Percentiles rank a stretch among this genome's conserved stretches.
Conservation (phyloP, 768 basidiomycete genomes). For the Leucosporidium scottii region DNA sequence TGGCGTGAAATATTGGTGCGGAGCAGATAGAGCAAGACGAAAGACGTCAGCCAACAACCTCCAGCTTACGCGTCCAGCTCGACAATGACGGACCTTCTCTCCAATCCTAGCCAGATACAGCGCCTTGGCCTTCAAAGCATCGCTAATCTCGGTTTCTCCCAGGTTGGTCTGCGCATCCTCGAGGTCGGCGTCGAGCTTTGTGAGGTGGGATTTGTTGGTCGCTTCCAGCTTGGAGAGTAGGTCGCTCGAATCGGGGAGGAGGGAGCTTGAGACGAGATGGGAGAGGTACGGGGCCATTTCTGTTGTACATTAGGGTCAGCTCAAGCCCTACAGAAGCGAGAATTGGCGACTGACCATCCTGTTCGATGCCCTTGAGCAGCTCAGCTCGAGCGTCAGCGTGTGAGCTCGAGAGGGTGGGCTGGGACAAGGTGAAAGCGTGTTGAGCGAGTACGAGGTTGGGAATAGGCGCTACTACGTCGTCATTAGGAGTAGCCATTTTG, state of each 20-base stretch:
- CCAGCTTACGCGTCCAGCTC: background rate
- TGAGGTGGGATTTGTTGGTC: conserved; percentile 64
- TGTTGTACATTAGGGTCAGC: conserved; percentile 38
- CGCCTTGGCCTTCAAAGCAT: conserved; percentile 74
- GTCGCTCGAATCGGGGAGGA: conserved; percentile 39
- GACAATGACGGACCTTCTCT: conserved; percentile 53
- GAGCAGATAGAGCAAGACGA: background rate
- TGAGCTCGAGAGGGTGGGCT: conserved; percentile 22
- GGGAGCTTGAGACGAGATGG: conserved; percentile 26
- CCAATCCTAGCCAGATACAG: conserved; percentile 83
- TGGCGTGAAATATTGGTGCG: background rate
- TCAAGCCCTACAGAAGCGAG: background rate
- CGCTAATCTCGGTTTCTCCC: conserved; percentile 88
- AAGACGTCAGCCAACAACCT: background rate
- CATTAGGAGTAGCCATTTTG: conserved; percentile 13
- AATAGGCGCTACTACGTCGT: conserved; percentile 74
- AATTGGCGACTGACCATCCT: conserved; percentile 57
- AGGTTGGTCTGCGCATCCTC: conserved; percentile 82
- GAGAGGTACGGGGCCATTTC: conserved; percentile 76
- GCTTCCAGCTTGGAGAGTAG: conserved; percentile 58
- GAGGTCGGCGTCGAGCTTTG: conserved; percentile 66
- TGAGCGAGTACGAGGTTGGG: conserved; percentile 80
- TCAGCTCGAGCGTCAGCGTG: conserved; percentile 59
- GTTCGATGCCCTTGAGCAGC: conserved; percentile 66
- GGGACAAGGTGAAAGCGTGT: conserved; percentile 65